Evolutionary conservation across 108 stramenopile species (phyloP), one percentile per base, ranked within the genome.

Genomic region (Chaetoceros muelleri): DNA sequence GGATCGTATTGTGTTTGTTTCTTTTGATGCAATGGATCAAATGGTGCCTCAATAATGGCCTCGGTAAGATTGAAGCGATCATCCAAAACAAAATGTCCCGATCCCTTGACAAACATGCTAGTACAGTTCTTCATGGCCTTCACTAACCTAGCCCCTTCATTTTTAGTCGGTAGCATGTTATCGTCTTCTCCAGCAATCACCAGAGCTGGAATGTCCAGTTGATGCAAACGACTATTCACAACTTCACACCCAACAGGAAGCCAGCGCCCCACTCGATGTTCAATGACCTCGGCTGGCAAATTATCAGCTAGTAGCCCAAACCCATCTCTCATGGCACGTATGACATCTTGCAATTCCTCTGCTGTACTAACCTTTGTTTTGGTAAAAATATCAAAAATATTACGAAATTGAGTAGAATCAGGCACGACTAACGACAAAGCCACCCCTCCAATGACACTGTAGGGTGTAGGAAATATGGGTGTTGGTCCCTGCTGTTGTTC

Each of bases 81-180:
- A 55, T 89, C 91, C 24, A 93, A 64, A 2, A 89, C 74, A 55
- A 89, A 81, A 61, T 93, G 91, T 1, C 86, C 86, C 18, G 84
- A 64, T 24, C 71, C 75, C 44, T 46, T 24, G 0, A 89, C 75
- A 19, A 71, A 64, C 59, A 88, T 69, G 46, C 71, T 76, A 20
- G 78, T 80, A 44, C 70, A 75, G 31, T 83, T 54, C 10, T 78
- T 82, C 40, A 93, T 55, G 0, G 74, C 31, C 31, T 76, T 66
- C 24, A 58, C 65, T 44, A 94, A 69, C 2, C 86, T 68, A 17
- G 70, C 57, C 0, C 64, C 86, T 49, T 94, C 93, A 10, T 62
- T 48, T 40, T 66, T 80, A 0, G 86, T 79, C 18, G 81, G 80
- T 2, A 94, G 62, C 55, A 94, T 72, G 22, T 77, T 77, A 48